Conservation (phyloP, 352 stramenopile species). For the Phytopythium mirpurense region DNA sequence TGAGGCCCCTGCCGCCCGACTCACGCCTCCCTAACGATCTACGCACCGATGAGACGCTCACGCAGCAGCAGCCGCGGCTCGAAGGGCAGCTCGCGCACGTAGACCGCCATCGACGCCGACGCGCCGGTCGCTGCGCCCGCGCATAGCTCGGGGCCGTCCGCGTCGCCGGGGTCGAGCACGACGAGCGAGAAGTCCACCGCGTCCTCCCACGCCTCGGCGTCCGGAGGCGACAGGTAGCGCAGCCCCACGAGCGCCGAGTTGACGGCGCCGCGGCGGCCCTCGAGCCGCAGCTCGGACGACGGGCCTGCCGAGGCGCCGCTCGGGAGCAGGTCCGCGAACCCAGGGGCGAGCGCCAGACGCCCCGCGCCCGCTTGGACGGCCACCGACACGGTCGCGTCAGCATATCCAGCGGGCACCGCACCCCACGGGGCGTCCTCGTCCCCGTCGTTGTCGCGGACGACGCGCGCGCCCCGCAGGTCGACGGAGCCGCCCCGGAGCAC, state of each 20-base stretch:
- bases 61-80: neutral
- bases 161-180: neutral
- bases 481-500: neutral
- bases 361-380: neutral
- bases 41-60: neutral
- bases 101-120: neutral
- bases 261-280: neutral
- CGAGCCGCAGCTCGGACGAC: neutral
- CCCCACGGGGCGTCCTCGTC: neutral
- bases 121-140: neutral
- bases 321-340: neutral
- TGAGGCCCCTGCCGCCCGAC: neutral
- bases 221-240: neutral
- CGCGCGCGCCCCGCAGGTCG: neutral
- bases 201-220: neutral
- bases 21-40: neutral
- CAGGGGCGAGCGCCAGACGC: neutral
- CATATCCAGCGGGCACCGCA: too few relatives aligned
- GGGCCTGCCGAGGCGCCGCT: neutral
- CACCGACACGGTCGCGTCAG: neutral
- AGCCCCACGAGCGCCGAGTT: slow-evolving; percentile 3
- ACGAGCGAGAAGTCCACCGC: neutral
- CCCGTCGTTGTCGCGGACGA: neutral
- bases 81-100: neutral
- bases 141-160: neutral